Conservation (phyloP, 106 monocot genomes). For the Iris macrosiphon region DNA sequence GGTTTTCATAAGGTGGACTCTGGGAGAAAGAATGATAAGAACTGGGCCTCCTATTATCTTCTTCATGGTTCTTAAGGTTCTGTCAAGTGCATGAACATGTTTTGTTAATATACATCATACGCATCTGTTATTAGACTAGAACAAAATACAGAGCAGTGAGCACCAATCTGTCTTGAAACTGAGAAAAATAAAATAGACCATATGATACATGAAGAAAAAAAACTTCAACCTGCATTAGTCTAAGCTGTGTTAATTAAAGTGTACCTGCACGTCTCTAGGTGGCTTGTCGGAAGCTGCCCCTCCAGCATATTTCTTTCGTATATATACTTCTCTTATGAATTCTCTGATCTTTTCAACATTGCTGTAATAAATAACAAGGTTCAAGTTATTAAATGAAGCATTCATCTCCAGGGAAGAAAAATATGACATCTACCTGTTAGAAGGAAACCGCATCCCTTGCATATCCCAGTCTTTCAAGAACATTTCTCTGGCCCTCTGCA, state of each 20-base stretch:
- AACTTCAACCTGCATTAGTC: neutral
- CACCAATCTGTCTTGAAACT: neutral
- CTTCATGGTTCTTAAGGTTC: constrained; percentile 30
- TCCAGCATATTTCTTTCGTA: constrained; percentile 71
- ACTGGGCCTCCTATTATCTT: constrained; percentile 48
- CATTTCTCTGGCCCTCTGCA: constrained; percentile 49
- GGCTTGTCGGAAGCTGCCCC: constrained; percentile 52
- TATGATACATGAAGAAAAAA: neutral
- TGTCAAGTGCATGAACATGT: constrained; percentile 8
- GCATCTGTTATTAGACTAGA: too few species aligned
- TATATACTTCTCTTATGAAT: constrained; percentile 80
- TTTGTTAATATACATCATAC: too few species aligned
- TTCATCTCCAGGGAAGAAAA: neutral
- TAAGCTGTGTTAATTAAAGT: neutral
- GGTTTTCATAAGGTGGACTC: constrained; percentile 57
- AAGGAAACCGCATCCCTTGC: constrained; percentile 36
- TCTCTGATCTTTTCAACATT: constrained; percentile 74
- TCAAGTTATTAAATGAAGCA: neutral
- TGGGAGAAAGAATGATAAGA: constrained; percentile 58
- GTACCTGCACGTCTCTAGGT: constrained; percentile 66
- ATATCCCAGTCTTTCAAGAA: constrained; percentile 49
- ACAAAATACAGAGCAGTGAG: neutral
- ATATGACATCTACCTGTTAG: constrained; percentile 36
- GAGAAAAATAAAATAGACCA: neutral
- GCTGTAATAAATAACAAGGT: constrained; percentile 31